Base-by-base conservation (phyloP, 441 rosid genomes). In the Macaranga tanarius region DNA sequence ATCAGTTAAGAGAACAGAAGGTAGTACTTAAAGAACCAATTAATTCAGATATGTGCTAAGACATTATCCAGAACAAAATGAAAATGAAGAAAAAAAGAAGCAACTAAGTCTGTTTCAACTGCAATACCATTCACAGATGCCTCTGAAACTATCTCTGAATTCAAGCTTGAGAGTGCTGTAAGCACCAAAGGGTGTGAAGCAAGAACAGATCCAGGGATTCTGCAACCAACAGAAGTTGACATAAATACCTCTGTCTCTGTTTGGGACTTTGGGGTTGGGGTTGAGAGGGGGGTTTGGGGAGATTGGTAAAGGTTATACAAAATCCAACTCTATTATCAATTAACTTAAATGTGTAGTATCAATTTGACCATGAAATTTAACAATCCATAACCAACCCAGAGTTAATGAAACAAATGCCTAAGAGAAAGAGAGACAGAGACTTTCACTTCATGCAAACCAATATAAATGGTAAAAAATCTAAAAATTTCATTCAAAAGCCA, bases 91-190 rank as follows among this genome's bases (percentile, higher is more conserved):
- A 8, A 45, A 63, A 2, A 44, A 10, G 65, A n/a, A 70, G 38
- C 23, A 59, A 64, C 16, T 12, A 4, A 7, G 38, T 34, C 38
- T 5, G 38, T 71, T 73, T 71, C 25, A 63, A 62, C 45, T 58
- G 76, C 58, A 68, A 82, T 95, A 95, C 98, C 99, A 84, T 93
- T 95, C 44, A 96, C 98, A 80, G 98, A 87, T 58, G 98, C 99
- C 90, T 93, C 99, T 10, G 98, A 92, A 61, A 92, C 93, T 67
- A 90, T 80, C 76, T 93, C 97, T 67, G 96, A 82, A 77, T 84
- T 90, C 85, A 96, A 87, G 83, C 97, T 89, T 77, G 99, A 85
- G 66, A 96, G 92, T 78, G 99, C 97, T 62, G 97, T 81, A 75
- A 80, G 87, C 76, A 93, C 95, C 88, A 93, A 81, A 23, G 98